Evolutionary conservation across 768 basidiomycete species (phyloP).

Genomic region (Leccinum uliginosum): DNA sequence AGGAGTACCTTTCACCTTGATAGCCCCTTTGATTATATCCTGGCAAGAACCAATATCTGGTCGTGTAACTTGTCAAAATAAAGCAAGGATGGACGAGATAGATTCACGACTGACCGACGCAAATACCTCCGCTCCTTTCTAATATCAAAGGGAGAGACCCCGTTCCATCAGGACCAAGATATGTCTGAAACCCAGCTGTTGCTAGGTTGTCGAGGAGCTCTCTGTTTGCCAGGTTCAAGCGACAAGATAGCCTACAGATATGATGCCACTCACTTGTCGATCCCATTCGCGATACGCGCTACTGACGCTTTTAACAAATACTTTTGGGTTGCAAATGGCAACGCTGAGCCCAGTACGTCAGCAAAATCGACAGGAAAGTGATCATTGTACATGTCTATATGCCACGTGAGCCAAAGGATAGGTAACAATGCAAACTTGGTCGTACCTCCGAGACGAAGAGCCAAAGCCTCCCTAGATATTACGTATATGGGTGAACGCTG

Average conservation of each 20-base stretch:
- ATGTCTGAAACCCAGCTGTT: slow-evolving; percentile 35
- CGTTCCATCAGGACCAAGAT: slow-evolving; percentile 34
- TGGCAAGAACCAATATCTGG: slow-evolving; percentile 37
- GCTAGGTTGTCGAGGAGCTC: slow-evolving; percentile 36
- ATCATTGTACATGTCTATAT: slow-evolving; percentile 24
- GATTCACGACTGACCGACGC: slow-evolving; percentile 30
- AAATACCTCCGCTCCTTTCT: slow-evolving; percentile 34
- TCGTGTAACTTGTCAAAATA: background rate
- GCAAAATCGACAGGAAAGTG: slow-evolving; percentile 23
- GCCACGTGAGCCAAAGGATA: background rate
- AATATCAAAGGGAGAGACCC: slow-evolving; percentile 32
- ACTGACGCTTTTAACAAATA: slow-evolving; percentile 5
- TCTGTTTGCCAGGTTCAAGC: slow-evolving; percentile 17
- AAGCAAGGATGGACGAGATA: background rate
- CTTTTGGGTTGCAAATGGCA: slow-evolving; percentile 21
- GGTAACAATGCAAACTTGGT: background rate
- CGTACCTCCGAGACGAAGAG: slow-evolving; percentile 13
- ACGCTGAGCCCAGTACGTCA: slow-evolving; percentile 20
- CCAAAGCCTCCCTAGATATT: slow-evolving; percentile 11
- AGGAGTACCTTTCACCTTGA: slow-evolving; percentile 45
- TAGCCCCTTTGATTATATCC: slow-evolving; percentile 44
- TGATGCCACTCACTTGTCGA: slow-evolving; percentile 18
- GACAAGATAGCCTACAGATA: background rate
- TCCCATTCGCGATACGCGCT: slow-evolving; percentile 12
- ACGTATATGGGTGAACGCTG: slow-evolving; percentile 30